Evolutionary conservation across 352 stramenopile genomes (phyloP).

Genomic region (Pythium chondricola): DNA sequence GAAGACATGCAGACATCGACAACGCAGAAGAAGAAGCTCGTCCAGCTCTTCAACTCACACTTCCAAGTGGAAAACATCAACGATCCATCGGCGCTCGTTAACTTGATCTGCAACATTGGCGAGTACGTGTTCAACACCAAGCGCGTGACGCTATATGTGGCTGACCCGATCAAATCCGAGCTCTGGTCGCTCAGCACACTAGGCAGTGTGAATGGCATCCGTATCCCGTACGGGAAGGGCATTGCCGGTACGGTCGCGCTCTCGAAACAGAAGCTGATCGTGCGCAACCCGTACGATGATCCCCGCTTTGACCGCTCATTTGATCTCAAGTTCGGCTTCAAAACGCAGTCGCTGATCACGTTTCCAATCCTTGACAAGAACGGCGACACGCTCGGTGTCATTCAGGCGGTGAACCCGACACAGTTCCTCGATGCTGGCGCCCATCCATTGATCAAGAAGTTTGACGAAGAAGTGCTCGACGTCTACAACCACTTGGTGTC

Average conservation of each 20-base stretch:
- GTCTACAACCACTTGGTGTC: slow-evolving; percentile 60
- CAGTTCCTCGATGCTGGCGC: slow-evolving; percentile 35
- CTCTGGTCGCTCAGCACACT: slow-evolving; percentile 68
- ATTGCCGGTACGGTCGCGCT: slow-evolving; percentile 65
- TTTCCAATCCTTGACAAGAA: slow-evolving; percentile 66
- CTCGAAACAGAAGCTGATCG: slow-evolving; percentile 49
- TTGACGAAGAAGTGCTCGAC: slow-evolving; percentile 52
- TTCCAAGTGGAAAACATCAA: slow-evolving; percentile 65
- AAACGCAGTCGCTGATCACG: slow-evolving; percentile 68
- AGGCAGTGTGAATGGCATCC: slow-evolving; percentile 63
- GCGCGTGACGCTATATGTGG: slow-evolving; percentile 66
- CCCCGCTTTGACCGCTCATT: slow-evolving; percentile 75
- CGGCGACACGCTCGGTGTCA: slow-evolving; percentile 58
- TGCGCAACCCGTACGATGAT: slow-evolving; percentile 72
- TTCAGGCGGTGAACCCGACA: slow-evolving; percentile 55
- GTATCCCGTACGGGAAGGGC: slow-evolving; percentile 66
- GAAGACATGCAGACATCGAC: slow-evolving; percentile 56
- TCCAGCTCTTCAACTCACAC: slow-evolving; percentile 54
- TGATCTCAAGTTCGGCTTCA: slow-evolving; percentile 79
- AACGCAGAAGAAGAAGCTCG: slow-evolving; percentile 59
- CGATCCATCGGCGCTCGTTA: slow-evolving; percentile 59
- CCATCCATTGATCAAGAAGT: slow-evolving; percentile 44
- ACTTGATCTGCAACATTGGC: slow-evolving; percentile 68
- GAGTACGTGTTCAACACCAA: slow-evolving; percentile 62
- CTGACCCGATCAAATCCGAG: slow-evolving; percentile 67